A percentile compares a stretch with the other conserved stretches of the same genome.
phyloP scores from a whole-genome alignment of 176 grass and related monocot species.

The Triticum dicoccoides region DNA sequence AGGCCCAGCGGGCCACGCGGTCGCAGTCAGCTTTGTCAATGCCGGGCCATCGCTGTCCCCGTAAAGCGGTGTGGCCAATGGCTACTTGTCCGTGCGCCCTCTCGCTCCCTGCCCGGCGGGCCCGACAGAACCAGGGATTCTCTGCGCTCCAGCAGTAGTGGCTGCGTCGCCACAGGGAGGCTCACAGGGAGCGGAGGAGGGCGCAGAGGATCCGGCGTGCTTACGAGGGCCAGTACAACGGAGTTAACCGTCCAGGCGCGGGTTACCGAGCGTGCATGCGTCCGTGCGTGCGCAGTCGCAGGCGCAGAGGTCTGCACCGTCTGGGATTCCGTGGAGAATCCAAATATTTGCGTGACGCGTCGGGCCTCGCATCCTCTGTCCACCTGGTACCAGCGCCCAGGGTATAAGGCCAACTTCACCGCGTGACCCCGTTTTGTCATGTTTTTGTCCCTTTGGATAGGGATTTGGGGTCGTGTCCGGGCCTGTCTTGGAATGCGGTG shows the following conservation, averaged over 20 bases:
- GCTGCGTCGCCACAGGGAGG: too few relatives aligned
- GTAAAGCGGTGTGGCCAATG: neutral
- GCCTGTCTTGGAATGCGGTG: too few relatives aligned
- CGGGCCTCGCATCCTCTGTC: neutral
- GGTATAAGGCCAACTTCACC: too few relatives aligned
- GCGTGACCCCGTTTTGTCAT: too few relatives aligned
- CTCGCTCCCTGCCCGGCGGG: neutral
- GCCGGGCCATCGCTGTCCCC: constrained; percentile 33
- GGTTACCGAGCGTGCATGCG: neutral
- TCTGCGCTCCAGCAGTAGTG: neutral
- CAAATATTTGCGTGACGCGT: constrained; percentile 12
- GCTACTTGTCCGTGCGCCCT: neutral
- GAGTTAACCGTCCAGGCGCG: constrained; percentile 44
- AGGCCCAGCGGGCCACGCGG: neutral
- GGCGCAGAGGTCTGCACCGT: neutral
- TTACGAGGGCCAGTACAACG: neutral
- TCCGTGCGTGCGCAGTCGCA: neutral
- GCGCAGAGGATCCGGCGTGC: constrained; percentile 16
- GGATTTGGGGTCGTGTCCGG: too few relatives aligned
- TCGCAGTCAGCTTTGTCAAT: constrained; percentile 42
- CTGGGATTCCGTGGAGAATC: constrained; percentile 12
- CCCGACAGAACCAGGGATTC: neutral
- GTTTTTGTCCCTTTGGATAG: too few relatives aligned
- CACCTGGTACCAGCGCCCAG: neutral
- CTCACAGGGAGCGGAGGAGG: neutral